phyloP scores from a whole-genome alignment of 768 basidiomycete species.

The Rhodosporidiobolus sp. region DNA sequence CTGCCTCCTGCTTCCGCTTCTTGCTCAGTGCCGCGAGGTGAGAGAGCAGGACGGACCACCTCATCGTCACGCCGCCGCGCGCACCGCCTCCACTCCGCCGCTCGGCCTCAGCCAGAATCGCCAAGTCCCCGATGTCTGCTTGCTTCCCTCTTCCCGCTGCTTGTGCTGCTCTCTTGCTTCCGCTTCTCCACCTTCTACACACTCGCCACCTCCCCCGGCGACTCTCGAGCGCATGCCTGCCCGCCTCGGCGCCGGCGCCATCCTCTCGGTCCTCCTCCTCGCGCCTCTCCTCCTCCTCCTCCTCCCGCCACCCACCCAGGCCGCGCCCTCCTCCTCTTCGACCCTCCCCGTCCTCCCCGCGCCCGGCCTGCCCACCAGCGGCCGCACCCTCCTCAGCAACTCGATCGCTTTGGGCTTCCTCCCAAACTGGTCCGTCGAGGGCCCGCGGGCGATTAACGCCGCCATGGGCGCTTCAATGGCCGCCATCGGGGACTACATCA shows the following conservation, averaged over 20 bases:
- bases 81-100: too few species aligned
- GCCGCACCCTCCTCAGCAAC: background rate
- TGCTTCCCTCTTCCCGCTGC: too few species aligned
- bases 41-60: too few species aligned
- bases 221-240: too few species aligned
- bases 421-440: constrained; percentile 29
- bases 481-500: constrained; percentile 33
- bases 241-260: background rate
- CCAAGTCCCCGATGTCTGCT: too few species aligned
- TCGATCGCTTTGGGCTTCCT: constrained; percentile 32
- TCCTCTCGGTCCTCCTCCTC: background rate
- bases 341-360: background rate
- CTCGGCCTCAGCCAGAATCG: too few species aligned
- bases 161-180: background rate
- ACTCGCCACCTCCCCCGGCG: background rate
- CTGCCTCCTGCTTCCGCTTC: too few species aligned
- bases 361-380: constrained; percentile 19
- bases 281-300: background rate
- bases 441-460: constrained; percentile 8
- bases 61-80: too few species aligned
- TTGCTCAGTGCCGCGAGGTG: too few species aligned
- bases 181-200: background rate
- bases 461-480: constrained; percentile 18
- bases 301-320: background rate
- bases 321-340: background rate